These are phyloP conservation scores for Microsporum ferrugineum DNA, from an alignment of 2,329 filamentous ascomycete genomes.

Conservation along the genomic window DNA sequence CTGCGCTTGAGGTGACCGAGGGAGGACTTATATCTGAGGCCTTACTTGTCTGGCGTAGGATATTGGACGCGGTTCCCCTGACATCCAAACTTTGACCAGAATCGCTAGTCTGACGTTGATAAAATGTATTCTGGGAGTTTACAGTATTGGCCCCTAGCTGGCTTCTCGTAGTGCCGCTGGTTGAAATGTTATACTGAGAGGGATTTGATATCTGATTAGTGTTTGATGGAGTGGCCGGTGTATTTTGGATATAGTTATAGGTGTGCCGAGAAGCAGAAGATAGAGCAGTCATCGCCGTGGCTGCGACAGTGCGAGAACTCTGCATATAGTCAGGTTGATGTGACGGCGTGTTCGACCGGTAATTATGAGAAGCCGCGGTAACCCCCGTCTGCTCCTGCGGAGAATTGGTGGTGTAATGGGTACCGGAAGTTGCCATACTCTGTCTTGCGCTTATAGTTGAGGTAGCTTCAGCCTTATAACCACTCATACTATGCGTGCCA, in stretches of 20 bases:
- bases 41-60: not conserved
- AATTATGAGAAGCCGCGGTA: not conserved
- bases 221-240: not conserved
- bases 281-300: constrained; percentile 13
- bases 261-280: constrained; percentile 9
- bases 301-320: constrained; percentile 11
- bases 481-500: not conserved
- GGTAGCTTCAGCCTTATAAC: not conserved
- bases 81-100: not conserved
- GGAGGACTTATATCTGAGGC: not conserved
- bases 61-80: not conserved
- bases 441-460: not conserved
- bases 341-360: constrained; percentile 3
- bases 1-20: not conserved
- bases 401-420: not conserved
- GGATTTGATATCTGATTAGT: not conserved
- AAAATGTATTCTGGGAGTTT: not conserved
- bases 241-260: not conserved
- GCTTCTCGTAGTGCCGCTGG: not conserved
- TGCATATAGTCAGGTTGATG: constrained; percentile 11
- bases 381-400: not conserved
- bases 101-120: not conserved
- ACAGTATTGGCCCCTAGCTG: not conserved
- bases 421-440: not conserved
- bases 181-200: not conserved